Evolutionary conservation across 2,329 filamentous ascomycete species (phyloP), one percentile per base, ranked within the genome.

Genomic region (Botrytis fragariae): DNA sequence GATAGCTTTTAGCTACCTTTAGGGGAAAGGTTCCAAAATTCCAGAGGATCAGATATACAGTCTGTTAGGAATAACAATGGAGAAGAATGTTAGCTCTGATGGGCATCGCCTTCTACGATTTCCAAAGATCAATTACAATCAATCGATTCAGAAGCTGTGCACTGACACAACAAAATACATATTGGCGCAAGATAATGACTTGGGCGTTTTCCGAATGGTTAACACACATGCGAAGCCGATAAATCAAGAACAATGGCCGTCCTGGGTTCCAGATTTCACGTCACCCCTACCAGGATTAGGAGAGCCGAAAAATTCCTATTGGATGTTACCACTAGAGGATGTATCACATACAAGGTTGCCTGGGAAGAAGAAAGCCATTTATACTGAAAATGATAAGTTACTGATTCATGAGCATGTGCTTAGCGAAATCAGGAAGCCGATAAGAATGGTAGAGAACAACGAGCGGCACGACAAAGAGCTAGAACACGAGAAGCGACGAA

Each of bases 131-230:
- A 12, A 51, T 51, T 51, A 51, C 48, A 51, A 7, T n/a, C 48
- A 51, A 14, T 51, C 48, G 48, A 51, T n/a, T 16, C 25, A 7
- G 12, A 51, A 51, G 2, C 2, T 51, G 2, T 51, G 25, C 48
- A 51, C 25, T 14, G 10, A 51, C 25, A 51, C 48, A 4, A n/a
- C 48, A n/a, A n/a, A 51, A n/a, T 14, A 51, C 1, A 14, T 51
- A n/a, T n/a, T n/a, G 10, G 0, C 10, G 0, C 22, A 51, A 0
- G 10, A 51, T 7, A 7, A 7, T 1, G 12, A n/a, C 25, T 4
- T 51, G 25, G 10, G n/a, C 4, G 25, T 7, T 51, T 25, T 51
- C 22, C 22, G 4, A 51, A 51, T 51, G 10, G 1, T n/a, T 2
- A 51, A 51, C 48, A 51, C 4, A n/a, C 25, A 51, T 14, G 22